These are phyloP conservation scores for Pestalotiopsis sp. DNA, from an alignment of 2,329 filamentous ascomycete genomes.

Conservation along the genomic window DNA sequence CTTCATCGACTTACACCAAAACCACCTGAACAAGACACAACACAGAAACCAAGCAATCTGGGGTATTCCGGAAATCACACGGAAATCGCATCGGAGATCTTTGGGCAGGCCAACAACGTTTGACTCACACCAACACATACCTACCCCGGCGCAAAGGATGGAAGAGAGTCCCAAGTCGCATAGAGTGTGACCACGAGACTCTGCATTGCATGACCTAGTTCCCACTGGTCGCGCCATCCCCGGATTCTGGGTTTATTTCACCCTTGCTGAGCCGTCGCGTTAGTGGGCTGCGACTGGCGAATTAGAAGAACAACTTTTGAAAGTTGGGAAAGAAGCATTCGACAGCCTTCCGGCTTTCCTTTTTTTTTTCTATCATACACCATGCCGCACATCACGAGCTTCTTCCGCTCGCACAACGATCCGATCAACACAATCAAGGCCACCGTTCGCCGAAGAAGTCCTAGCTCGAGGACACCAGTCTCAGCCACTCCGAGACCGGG, in stretches of 20 bases:
- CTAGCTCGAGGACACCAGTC: conserved; percentile 23
- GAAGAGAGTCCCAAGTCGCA: not conserved
- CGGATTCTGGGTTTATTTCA: conserved; percentile 12
- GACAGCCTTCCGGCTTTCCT: not conserved
- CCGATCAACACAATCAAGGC: conserved; percentile 53
- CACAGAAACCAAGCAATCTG: not conserved
- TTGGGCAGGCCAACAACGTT: not conserved
- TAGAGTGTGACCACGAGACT: conserved; percentile 6
- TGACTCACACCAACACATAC: not conserved
- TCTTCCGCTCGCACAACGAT: conserved; percentile 60
- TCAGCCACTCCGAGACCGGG: conserved; percentile 29
- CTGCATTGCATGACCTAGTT: conserved; percentile 4
- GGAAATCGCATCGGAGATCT: not conserved
- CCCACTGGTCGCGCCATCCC: conserved; percentile 13
- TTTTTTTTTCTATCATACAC: conserved; percentile 45
- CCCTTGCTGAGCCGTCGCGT: conserved; percentile 5
- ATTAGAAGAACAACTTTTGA: conserved; percentile 13
- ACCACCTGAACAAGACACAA: not conserved
- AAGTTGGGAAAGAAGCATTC: not conserved
- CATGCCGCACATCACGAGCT: conserved; percentile 62
- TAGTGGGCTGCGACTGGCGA: conserved; percentile 12
- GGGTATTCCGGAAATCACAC: not conserved
- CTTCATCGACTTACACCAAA: conserved; percentile 1
- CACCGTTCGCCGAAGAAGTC: conserved; percentile 33
- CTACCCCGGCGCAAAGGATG: not conserved